Evolutionary conservation across 1,284 basidiomycete species (phyloP).

Genomic region (Irpex lacteus): DNA sequence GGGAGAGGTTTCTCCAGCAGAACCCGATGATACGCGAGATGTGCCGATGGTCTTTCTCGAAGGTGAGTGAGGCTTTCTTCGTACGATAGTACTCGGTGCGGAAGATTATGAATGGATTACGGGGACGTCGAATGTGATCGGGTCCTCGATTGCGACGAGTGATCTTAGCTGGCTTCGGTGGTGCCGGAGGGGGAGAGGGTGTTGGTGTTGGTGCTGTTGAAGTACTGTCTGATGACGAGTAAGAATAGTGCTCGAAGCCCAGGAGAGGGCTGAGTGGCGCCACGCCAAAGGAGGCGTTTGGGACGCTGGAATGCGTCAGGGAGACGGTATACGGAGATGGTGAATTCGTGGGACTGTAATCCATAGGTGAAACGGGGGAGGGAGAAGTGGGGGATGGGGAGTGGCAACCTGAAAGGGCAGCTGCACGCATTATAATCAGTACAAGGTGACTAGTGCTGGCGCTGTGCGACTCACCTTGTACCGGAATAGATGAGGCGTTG

Average conservation of each 20-base stretch:
- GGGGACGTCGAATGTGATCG: constrained; percentile 73
- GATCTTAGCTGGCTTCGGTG: constrained; percentile 6
- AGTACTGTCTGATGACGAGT: not conserved
- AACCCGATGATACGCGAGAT: constrained; percentile 55
- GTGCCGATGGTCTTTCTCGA: constrained; percentile 54
- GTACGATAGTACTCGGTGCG: constrained; percentile 60
- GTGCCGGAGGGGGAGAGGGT: not conserved
- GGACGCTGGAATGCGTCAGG: not conserved
- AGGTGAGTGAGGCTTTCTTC: constrained; percentile 33
- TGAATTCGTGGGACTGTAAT: not conserved
- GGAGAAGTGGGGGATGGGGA: not conserved
- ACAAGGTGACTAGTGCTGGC: not conserved
- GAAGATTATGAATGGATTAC: constrained; percentile 87
- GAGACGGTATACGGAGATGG: not conserved
- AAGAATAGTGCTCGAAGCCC: not conserved
- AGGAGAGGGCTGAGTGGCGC: not conserved
- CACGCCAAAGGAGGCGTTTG: not conserved
- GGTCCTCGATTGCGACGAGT: constrained; percentile 19
- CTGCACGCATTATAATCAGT: not conserved
- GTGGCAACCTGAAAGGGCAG: not conserved
- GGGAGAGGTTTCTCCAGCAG: constrained; percentile 50
- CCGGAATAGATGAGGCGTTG: not conserved
- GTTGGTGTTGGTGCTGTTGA: not conserved
- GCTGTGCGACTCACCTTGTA: not conserved
- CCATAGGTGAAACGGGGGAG: not conserved